Percentiles rank a stretch among this genome's conserved stretches.
phyloP scores from a whole-genome alignment of 305 asterid genomes.

The Fraxinus baroniana region DNA sequence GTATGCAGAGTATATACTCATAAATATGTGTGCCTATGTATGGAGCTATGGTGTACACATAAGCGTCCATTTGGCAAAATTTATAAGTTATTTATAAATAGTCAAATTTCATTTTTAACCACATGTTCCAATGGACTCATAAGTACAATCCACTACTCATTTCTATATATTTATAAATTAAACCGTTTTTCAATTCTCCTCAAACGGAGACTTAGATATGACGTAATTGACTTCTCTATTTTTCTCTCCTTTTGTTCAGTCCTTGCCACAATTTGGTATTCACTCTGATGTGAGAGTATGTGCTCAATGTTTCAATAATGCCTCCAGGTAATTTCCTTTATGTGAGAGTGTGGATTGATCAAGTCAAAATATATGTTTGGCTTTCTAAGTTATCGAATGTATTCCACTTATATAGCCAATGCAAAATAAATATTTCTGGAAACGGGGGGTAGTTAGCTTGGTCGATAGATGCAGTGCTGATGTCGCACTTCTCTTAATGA shows the following conservation, averaged over 20 bases:
- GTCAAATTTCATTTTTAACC: background rate
- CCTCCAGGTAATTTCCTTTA: constrained; percentile 63
- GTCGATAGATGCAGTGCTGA: too few relatives aligned
- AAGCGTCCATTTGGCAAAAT: background rate
- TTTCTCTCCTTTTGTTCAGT: constrained; percentile 45
- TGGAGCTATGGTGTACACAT: background rate
- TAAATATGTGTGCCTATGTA: background rate
- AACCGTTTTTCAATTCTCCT: background rate
- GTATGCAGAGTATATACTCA: constrained; percentile 37
- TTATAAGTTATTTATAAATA: too few relatives aligned
- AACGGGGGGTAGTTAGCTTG: too few relatives aligned
- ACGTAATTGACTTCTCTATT: background rate
- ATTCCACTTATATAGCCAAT: background rate
- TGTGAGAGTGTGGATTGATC: constrained; percentile 19
- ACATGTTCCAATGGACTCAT: background rate
- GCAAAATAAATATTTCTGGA: too few relatives aligned
- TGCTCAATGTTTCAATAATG: constrained; percentile 77
- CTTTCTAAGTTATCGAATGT: constrained; percentile 9
- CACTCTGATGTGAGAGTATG: constrained; percentile 82
- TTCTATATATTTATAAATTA: too few relatives aligned
- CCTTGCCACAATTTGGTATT: constrained; percentile 87
- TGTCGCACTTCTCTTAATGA: too few relatives aligned
- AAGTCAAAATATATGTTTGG: constrained; percentile 13
- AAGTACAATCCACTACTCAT: background rate
- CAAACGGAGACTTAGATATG: background rate